Conservation (phyloP, 1,139 yeast genomes). For the Kazachstania sp. region DNA sequence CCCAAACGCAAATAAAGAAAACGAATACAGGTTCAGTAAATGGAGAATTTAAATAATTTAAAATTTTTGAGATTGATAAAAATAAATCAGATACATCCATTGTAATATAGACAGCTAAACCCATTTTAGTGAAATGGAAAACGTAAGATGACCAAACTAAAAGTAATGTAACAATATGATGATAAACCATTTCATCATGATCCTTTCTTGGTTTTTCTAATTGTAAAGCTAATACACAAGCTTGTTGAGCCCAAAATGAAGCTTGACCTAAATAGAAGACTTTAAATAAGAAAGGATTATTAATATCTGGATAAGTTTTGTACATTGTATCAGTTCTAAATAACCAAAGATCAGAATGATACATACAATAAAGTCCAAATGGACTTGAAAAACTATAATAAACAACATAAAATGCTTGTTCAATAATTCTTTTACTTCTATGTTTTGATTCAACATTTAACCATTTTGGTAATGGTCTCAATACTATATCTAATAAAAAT, state of each 20-base stretch:
- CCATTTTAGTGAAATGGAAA: conserved; percentile 95
- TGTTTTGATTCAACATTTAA: conserved; percentile 39
- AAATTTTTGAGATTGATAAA: conserved; percentile 70
- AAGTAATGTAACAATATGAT: conserved; percentile 84
- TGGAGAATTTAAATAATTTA: conserved; percentile 70
- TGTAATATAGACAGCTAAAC: conserved; percentile 79
- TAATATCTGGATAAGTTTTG: conserved; percentile 70
- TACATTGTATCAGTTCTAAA: conserved; percentile 81
- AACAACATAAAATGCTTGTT: conserved; percentile 76
- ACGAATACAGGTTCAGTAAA: conserved; percentile 57
- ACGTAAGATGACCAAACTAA: conserved; percentile 82
- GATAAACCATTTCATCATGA: conserved; percentile 81
- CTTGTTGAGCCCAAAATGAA: conserved; percentile 95
- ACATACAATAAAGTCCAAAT: conserved; percentile 84
- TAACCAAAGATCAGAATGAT: conserved; percentile 73
- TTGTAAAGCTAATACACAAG: conserved; percentile 69
- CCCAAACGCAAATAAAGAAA: conserved; percentile 65
- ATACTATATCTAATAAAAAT: conserved; percentile 73
- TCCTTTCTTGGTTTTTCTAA: conserved; percentile 94
- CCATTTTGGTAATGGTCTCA: conserved; percentile 60
- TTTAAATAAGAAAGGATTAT: conserved; percentile 66
- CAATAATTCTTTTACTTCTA: conserved; percentile 77
- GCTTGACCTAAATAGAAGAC: conserved; percentile 88
- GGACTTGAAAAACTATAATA: conserved; percentile 88
- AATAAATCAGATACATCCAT: conserved; percentile 95